Evolutionary conservation across 2,329 filamentous ascomycete genomes (phyloP).

Genomic region (Xylaria sp.): DNA sequence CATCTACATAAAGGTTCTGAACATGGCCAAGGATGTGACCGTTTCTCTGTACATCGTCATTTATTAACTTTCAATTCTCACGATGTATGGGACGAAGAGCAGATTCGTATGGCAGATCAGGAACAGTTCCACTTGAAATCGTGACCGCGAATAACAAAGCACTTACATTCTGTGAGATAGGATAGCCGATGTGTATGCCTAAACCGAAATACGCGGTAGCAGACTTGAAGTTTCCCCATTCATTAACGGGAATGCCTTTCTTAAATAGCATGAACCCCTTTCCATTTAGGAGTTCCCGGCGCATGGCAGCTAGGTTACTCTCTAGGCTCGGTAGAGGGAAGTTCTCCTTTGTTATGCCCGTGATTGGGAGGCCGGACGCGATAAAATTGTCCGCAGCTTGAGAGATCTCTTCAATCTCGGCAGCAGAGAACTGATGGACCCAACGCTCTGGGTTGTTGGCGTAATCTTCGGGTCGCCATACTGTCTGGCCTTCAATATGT

Average conservation of each 20-base stretch:
- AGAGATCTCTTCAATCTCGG: slow-evolving; percentile 71
- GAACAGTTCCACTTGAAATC: neutral
- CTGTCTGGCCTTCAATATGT: slow-evolving; percentile 71
- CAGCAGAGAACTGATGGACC: slow-evolving; percentile 71
- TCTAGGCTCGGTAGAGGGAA: slow-evolving; percentile 70
- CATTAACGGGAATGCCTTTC: slow-evolving; percentile 79
- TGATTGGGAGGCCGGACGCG: slow-evolving; percentile 66
- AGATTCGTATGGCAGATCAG: neutral
- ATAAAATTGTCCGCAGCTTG: slow-evolving; percentile 71
- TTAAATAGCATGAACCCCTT: slow-evolving; percentile 88
- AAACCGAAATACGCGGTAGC: slow-evolving; percentile 93
- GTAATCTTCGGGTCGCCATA: slow-evolving; percentile 73
- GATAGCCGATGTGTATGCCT: slow-evolving; percentile 86
- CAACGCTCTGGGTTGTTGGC: slow-evolving; percentile 70
- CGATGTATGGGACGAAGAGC: neutral
- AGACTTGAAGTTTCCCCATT: slow-evolving; percentile 82
- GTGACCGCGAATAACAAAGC: neutral
- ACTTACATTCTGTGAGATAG: slow-evolving; percentile 82
- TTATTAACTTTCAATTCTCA: slow-evolving; percentile 20
- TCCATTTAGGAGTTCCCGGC: slow-evolving; percentile 77
- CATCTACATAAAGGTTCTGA: slow-evolving; percentile 86
- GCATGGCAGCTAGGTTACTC: slow-evolving; percentile 63
- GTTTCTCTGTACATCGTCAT: slow-evolving; percentile 28
- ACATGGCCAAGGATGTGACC: slow-evolving; percentile 91
- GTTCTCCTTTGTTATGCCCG: slow-evolving; percentile 68